Conservation (phyloP, 2,329 filamentous ascomycete genomes). For the Microsporum canis region DNA sequence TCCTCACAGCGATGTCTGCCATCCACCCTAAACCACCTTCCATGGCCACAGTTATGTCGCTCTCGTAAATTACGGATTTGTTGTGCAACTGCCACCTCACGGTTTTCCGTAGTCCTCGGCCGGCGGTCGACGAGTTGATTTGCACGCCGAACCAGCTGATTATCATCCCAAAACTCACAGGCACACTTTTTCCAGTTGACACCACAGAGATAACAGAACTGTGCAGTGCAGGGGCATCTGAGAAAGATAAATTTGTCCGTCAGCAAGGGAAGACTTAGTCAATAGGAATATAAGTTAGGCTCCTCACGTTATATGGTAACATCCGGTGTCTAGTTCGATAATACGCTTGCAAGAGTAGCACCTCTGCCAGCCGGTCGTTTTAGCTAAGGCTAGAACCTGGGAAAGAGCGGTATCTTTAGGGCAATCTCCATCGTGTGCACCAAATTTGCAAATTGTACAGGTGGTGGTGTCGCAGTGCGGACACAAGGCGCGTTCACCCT, state of each 20-base stretch:
- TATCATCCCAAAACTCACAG: conserved; percentile 19
- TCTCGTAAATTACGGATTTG: not conserved
- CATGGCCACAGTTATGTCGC: not conserved
- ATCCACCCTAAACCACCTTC: not conserved
- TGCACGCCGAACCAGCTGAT: not conserved
- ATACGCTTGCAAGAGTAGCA: conserved; percentile 39
- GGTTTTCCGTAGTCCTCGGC: not conserved
- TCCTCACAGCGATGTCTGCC: not conserved
- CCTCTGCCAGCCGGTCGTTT: conserved; percentile 40
- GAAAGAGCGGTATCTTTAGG: conserved; percentile 34
- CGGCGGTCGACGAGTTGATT: not conserved
- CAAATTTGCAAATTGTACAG: conserved; percentile 42
- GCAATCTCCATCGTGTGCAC: conserved; percentile 39
- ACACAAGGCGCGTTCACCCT: conserved; percentile 32
- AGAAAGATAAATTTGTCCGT: not conserved
- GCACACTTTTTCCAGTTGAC: conserved; percentile 30
- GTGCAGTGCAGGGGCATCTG: conserved; percentile 36
- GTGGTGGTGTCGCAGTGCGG: conserved; percentile 34
- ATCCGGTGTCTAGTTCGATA: conserved; percentile 42
- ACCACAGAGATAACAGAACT: conserved; percentile 45
- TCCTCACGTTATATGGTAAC: conserved; percentile 48
- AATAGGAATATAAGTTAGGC: not conserved
- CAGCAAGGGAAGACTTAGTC: not conserved
- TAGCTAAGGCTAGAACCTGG: conserved; percentile 33
- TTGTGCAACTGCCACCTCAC: not conserved